phyloP scores from a whole-genome alignment of 2,329 filamentous ascomycete species.

The Fusarium abutilonis region DNA sequence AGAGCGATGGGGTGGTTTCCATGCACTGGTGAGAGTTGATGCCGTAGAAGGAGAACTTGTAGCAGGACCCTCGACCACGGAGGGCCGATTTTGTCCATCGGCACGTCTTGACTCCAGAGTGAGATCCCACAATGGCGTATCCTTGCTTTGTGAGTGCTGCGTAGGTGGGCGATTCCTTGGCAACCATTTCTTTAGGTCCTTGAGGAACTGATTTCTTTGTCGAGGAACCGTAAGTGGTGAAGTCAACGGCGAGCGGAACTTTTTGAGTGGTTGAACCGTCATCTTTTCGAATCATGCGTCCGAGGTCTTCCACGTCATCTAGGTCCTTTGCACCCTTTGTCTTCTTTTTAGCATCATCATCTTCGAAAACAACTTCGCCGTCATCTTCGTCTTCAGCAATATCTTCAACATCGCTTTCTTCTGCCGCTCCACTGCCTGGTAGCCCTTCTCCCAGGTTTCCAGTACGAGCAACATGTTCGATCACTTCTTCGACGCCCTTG shows the following conservation, averaged over 20 bases:
- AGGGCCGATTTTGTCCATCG: constrained; percentile 98
- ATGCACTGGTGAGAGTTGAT: constrained; percentile 97
- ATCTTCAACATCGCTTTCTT: constrained; percentile 85
- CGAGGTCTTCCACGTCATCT: constrained; percentile 87
- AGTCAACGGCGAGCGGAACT: constrained; percentile 80
- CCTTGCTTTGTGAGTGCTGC: constrained; percentile 93
- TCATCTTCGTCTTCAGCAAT: constrained; percentile 68
- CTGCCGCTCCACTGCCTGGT: constrained; percentile 80
- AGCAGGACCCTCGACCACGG: constrained; percentile 91
- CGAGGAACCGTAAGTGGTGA: constrained; percentile 74
- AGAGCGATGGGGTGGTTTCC: constrained; percentile 95
- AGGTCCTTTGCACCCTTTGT: constrained; percentile 56
- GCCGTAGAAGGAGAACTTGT: constrained; percentile 97
- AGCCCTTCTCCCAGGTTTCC: constrained; percentile 72
- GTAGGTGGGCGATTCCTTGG: constrained; percentile 88
- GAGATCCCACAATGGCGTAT: constrained; percentile 92
- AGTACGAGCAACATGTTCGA: constrained; percentile 70
- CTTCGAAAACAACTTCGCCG: constrained; percentile 59
- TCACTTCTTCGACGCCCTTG: constrained; percentile 74
- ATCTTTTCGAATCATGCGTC: constrained; percentile 66
- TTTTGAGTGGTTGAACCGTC: constrained; percentile 45
- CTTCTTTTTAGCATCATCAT: constrained; percentile 54
- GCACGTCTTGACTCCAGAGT: constrained; percentile 97
- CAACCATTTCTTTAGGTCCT: constrained; percentile 89
- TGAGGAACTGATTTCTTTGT: constrained; percentile 57